Base-by-base conservation (phyloP, 306 rosid species). In the Fagus crenata region DNA sequence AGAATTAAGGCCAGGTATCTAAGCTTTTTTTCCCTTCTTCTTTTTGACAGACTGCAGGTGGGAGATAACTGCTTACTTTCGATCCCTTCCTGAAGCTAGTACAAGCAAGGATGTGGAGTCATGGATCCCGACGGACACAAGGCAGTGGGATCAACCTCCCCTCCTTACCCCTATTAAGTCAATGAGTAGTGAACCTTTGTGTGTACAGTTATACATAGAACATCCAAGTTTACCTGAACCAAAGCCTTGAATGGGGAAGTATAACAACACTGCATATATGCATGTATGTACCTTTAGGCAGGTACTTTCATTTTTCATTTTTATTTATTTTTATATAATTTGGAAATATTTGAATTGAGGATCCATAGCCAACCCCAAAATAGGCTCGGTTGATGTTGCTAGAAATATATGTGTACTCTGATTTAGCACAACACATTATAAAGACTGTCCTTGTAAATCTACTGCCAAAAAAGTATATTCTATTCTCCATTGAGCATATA, bases 71-170 rank as follows among this genome's bases (percentile, higher is more conserved):
- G 91, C 89, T 13, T 92, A 87, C 79, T 90, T 92, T 69, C 85
- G 74, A 63, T 81, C 92, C 78, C 87, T 92, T 71, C 97, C 97
- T 0, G 77, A 78, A 76, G 78, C 80, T 2, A 67, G 89, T 22
- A 78, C 86, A 55, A 89, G 89, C 65, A 86, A 89, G 84, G 87
- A 87, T 80, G 89, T 94, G 67, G 87, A 81, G 72, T 73, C 74
- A 42, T 92, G 97, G 97, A 86, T 89, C 75, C 87, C 99, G 76
- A 82, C 91, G 9, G 93, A 89, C 75, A 89, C 91, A 58, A 89
- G 87, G 75, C 99, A 85, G 72, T 91, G 99, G 99, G 89, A 87
- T 42, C 92, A 88, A 70, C 97, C 96, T 72, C 91, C 91, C 42
- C 80, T 89, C 46, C 87, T 89, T 76, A 87, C 89, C 22, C 96